A percentile compares a stretch with the other conserved stretches of the same genome.
These are phyloP conservation scores for Coelastrella sp. DNA, from an alignment of 139 green algal genomes.

Conservation along the genomic window DNA sequence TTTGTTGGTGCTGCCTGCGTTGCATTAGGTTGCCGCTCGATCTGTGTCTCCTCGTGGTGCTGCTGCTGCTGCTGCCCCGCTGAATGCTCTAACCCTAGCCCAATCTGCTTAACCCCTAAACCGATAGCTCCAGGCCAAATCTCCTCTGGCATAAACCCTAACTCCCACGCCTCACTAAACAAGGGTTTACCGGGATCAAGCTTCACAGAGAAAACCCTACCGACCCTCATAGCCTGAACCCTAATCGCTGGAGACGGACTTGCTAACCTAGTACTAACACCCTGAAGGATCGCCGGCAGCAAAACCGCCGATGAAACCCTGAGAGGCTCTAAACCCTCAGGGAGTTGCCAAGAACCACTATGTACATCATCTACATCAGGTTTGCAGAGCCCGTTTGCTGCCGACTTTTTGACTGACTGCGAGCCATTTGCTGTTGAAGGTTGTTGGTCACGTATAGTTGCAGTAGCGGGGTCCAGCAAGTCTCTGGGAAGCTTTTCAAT, in stretches of 20 bases:
- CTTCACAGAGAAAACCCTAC: conserved; percentile 56
- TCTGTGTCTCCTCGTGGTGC: conserved; percentile 1
- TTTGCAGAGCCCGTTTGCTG: not conserved
- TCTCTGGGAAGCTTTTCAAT: conserved; percentile 21
- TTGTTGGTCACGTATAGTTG: conserved; percentile 43
- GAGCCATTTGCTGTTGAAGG: conserved; percentile 1
- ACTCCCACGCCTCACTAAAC: conserved; percentile 62
- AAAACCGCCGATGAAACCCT: not conserved
- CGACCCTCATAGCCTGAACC: conserved; percentile 76
- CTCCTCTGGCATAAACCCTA: conserved; percentile 65
- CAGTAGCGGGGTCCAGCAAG: conserved; percentile 9
- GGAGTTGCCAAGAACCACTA: not conserved
- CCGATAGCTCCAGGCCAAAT: conserved; percentile 56
- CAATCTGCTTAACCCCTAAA: too few species aligned
- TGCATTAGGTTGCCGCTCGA: not conserved
- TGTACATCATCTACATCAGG: not conserved
- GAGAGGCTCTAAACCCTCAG: not conserved
- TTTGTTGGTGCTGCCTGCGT: not conserved
- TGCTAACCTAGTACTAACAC: conserved; percentile 69
- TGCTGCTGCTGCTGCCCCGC: not conserved
- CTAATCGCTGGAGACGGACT: conserved; percentile 62
- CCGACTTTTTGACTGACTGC: not conserved
- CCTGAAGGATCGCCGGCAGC: conserved; percentile 23
- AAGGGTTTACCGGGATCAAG: conserved; percentile 66
- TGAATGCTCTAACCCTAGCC: too few species aligned